Evolutionary conservation across 2,329 filamentous ascomycete genomes (phyloP).

Genomic region (Pseudogymnoascus sp.): DNA sequence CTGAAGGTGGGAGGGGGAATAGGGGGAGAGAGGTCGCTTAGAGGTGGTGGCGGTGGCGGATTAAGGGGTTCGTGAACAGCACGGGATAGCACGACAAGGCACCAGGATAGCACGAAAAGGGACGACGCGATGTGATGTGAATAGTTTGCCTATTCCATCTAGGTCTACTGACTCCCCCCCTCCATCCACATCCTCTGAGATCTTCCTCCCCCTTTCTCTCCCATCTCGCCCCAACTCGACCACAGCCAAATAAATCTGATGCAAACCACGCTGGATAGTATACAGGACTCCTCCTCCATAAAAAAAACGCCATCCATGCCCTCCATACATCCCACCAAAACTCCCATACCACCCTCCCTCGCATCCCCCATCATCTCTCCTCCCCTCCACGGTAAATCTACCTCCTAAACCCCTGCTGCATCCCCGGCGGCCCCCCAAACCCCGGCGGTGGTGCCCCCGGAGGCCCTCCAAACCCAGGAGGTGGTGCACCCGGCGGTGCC

Average conservation of each 20-base stretch:
- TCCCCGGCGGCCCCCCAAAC: not conserved
- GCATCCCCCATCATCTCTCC: not conserved
- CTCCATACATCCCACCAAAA: not conserved
- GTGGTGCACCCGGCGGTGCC: not conserved
- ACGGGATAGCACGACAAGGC: too few relatives aligned
- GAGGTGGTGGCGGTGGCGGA: too few relatives aligned
- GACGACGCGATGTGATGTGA: not conserved
- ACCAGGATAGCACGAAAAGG: too few relatives aligned
- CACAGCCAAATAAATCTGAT: not conserved
- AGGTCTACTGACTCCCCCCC: not conserved
- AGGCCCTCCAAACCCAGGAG: constrained; percentile 7
- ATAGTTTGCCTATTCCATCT: not conserved
- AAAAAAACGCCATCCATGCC: not conserved
- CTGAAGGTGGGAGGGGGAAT: too few relatives aligned
- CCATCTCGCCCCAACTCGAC: not conserved
- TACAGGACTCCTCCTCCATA: not conserved
- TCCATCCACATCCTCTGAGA: not conserved
- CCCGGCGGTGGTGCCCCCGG: constrained; percentile 1
- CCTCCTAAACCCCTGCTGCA: constrained; percentile 15
- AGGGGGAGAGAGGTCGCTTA: too few relatives aligned
- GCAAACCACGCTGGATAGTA: not conserved
- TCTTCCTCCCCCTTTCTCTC: not conserved
- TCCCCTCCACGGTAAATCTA: not conserved
- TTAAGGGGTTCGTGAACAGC: too few relatives aligned
- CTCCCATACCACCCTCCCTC: not conserved